Evolutionary conservation across 768 basidiomycete species (phyloP).

Genomic region (Hygrocybe coccinea): DNA sequence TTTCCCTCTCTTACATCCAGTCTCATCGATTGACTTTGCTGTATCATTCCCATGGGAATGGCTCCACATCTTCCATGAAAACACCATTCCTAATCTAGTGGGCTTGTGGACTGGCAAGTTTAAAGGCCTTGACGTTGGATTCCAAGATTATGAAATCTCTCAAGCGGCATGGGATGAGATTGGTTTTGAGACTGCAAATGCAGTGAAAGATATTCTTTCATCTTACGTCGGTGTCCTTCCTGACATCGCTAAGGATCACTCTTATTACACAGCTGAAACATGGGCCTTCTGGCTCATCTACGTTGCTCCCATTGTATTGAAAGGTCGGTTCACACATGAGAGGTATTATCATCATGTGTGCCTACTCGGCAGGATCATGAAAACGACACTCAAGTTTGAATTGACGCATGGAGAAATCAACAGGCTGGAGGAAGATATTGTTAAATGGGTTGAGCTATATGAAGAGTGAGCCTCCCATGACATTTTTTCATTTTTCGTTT

Average conservation of each 20-base stretch:
- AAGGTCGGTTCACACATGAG: constrained; percentile 20
- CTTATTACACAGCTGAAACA: constrained; percentile 32
- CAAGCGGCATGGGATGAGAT: constrained; percentile 31
- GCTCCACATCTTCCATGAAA: constrained; percentile 44
- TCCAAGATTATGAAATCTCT: constrained; percentile 24
- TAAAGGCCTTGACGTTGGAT: constrained; percentile 33
- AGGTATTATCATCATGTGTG: constrained; percentile 37
- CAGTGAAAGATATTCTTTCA: constrained; percentile 28
- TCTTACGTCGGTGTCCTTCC: constrained; percentile 27
- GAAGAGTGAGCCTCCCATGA: constrained; percentile 22
- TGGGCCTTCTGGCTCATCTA: constrained; percentile 37
- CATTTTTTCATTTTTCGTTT: not conserved
- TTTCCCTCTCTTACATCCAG: constrained; percentile 20
- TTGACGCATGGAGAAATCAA: constrained; percentile 24
- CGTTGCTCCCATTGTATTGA: constrained; percentile 34
- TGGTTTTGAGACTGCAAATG: constrained; percentile 26
- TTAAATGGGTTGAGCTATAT: constrained; percentile 35
- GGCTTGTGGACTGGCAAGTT: constrained; percentile 36
- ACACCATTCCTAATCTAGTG: constrained; percentile 35
- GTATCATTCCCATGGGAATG: constrained; percentile 36
- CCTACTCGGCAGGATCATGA: constrained; percentile 28
- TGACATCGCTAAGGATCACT: constrained; percentile 22
- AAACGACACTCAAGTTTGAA: constrained; percentile 32
- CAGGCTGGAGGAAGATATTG: constrained; percentile 23
- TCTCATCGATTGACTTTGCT: constrained; percentile 29